These are phyloP conservation scores for Sarocladiaceae sp. DNA, from an alignment of 2,329 filamentous ascomycete genomes.

Conservation along the genomic window DNA sequence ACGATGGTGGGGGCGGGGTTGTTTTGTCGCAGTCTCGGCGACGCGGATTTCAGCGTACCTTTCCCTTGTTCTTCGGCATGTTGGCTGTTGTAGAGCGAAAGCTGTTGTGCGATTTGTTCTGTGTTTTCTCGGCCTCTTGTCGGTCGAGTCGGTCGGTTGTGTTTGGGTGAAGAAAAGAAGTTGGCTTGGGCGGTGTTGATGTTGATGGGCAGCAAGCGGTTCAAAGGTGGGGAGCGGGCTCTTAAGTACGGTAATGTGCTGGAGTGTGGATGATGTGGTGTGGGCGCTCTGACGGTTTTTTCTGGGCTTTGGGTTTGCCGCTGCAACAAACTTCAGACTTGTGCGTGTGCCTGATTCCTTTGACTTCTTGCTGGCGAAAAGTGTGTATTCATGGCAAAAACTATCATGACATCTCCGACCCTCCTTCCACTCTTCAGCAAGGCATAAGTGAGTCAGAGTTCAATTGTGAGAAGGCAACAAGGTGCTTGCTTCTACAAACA, in stretches of 20 bases:
- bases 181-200: constrained; percentile 3
- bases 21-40: constrained; percentile 10
- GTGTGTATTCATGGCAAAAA: too few species aligned
- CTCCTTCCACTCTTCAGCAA: too few species aligned
- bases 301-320: constrained; percentile 4
- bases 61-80: constrained; percentile 99
- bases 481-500: too few species aligned
- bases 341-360: neutral
- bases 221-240: constrained; percentile 7
- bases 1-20: constrained; percentile 14
- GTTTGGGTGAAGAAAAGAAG: neutral
- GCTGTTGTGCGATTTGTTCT: constrained; percentile 11
- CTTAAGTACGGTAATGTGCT: constrained; percentile 4
- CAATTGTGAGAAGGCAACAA: too few species aligned
- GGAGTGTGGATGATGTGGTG: constrained; percentile 1
- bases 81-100: constrained; percentile 19
- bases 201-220: constrained; percentile 7
- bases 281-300: constrained; percentile 1
- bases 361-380: too few species aligned
- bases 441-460: too few species aligned
- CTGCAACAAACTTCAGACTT: constrained; percentile 1
- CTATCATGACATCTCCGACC: too few species aligned
- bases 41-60: constrained; percentile 53
- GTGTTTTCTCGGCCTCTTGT: constrained; percentile 6
- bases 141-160: neutral